Evolutionary conservation across 2,329 filamentous ascomycete species (phyloP), one percentile per base, ranked within the genome.

Genomic region (Bertia moriformis): DNA sequence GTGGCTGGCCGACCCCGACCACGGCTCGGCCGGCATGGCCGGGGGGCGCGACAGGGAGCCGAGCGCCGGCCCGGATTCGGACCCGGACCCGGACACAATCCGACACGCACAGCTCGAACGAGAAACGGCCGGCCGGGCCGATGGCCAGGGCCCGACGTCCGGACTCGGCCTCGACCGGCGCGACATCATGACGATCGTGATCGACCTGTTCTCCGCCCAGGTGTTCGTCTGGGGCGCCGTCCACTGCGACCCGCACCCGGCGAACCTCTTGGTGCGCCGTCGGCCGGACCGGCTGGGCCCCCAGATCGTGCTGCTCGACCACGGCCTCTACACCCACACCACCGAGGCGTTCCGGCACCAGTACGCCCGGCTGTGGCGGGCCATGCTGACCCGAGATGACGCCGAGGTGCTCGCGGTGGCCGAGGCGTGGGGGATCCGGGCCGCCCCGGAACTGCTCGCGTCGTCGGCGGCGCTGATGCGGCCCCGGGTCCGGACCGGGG

Each of bases 171-270:
- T 82, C 10, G 68, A 64, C 2, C 57, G 79, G 35, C 73, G 70
- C 44, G 69, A 73, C 17, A 72, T 79, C 37, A 82, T 82, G 77
- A 70, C 71, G 17, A 80, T 73, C 3, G 80, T 81, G 67, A 32
- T 81, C 35, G 76, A 80, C 45, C 64, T 82, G 32, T 83, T 83
- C 60, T 73, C 67, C 14, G 75, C 75, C 0, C 77, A 82, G 46
- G 81, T 83, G 73, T 82, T 82, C 53, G 66, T 80, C 24, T 82
- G 75, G 72, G 77, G 77, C 7, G 63, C 67, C 40, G 72, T 82
- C 1, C 77, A 82, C 52, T 81, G 76, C 52, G 77, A 83, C 46
- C 78, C 77, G 1, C 77, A 83, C 45, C 78, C 78, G 2, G 42
- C 40, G 4, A 83, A 83, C 54, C 78, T 82, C 49, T 78, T 83